Percentiles rank a stretch among this genome's conserved stretches.
These are phyloP conservation scores for Septoria linicola DNA, from an alignment of 2,329 filamentous ascomycete genomes.

Conservation along the genomic window DNA sequence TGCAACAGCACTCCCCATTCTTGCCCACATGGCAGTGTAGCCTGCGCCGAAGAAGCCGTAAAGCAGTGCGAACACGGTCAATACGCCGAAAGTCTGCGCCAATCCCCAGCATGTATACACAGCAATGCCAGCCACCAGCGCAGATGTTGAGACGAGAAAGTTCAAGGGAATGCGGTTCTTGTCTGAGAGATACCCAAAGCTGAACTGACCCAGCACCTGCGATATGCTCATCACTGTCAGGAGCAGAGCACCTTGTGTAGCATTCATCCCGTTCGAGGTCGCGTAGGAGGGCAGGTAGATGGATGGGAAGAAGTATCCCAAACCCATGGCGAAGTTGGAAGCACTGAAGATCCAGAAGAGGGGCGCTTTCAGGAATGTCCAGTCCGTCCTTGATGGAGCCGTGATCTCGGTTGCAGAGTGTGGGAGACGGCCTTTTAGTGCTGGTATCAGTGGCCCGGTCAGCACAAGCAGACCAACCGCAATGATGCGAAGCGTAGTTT, in stretches of 20 bases:
- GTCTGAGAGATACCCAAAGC: slow-evolving; percentile 44
- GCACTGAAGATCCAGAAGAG: slow-evolving; percentile 38
- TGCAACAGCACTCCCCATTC: slow-evolving; percentile 31
- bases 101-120: slow-evolving; percentile 52
- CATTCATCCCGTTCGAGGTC: slow-evolving; percentile 30
- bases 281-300: slow-evolving; percentile 43
- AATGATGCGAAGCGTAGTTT: slow-evolving; percentile 28
- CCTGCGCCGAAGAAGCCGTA: slow-evolving; percentile 50
- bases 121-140: slow-evolving; percentile 43
- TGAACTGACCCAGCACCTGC: slow-evolving; percentile 39
- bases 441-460: slow-evolving; percentile 37
- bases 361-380: slow-evolving; percentile 35
- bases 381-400: slow-evolving; percentile 30
- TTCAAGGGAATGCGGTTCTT: slow-evolving; percentile 26
- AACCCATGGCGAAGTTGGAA: slow-evolving; percentile 40
- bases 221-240: slow-evolving; percentile 41
- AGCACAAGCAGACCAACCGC: slow-evolving; percentile 30
- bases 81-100: slow-evolving; percentile 37
- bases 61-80: slow-evolving; percentile 45
- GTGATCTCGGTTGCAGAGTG: slow-evolving; percentile 19
- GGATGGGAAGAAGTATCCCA: slow-evolving; percentile 44
- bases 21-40: slow-evolving; percentile 38
- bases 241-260: slow-evolving; percentile 34
- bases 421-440: slow-evolving; percentile 39
- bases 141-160: slow-evolving; percentile 40